These are phyloP conservation scores for Pichia heedii DNA, from an alignment of 805 yeast species.

Conservation along the genomic window DNA sequence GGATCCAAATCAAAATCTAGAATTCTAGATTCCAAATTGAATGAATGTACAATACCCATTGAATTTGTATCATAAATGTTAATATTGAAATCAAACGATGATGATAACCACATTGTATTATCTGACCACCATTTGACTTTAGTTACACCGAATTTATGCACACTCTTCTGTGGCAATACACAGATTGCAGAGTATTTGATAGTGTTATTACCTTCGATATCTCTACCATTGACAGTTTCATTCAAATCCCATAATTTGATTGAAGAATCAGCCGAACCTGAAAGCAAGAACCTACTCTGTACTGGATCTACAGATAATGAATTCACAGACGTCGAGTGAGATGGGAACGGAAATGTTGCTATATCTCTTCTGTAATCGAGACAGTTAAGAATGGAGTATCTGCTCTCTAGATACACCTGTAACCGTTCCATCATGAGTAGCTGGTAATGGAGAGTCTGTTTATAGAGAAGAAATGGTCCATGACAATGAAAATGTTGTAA, in stretches of 20 bases:
- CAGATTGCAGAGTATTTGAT: conserved; percentile 15
- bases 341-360: conserved; percentile 33
- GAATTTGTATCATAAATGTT: conserved; percentile 75
- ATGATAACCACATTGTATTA: conserved; percentile 74
- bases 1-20: conserved; percentile 58
- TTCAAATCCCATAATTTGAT: conserved; percentile 59
- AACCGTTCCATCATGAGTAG: conserved; percentile 2
- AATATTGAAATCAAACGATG: conserved; percentile 70
- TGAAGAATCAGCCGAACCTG: conserved; percentile 68
- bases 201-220: conserved; percentile 7
- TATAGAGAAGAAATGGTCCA: too few relatives aligned
- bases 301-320: conserved; percentile 46
- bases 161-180: conserved; percentile 26
- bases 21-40: conserved; percentile 52
- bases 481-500: neutral
- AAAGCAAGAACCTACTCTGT: conserved; percentile 40
- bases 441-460: too few relatives aligned
- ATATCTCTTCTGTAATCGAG: conserved; percentile 12
- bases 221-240: conserved; percentile 8
- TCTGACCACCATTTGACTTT: conserved; percentile 87
- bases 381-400: conserved; percentile 16
- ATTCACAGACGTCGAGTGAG: conserved; percentile 49
- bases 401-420: conserved; percentile 20
- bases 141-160: conserved; percentile 69
- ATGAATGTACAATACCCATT: conserved; percentile 57